Evolutionary conservation across 2,329 filamentous ascomycete genomes (phyloP).

Genomic region (Hansfordia pulvinata): DNA sequence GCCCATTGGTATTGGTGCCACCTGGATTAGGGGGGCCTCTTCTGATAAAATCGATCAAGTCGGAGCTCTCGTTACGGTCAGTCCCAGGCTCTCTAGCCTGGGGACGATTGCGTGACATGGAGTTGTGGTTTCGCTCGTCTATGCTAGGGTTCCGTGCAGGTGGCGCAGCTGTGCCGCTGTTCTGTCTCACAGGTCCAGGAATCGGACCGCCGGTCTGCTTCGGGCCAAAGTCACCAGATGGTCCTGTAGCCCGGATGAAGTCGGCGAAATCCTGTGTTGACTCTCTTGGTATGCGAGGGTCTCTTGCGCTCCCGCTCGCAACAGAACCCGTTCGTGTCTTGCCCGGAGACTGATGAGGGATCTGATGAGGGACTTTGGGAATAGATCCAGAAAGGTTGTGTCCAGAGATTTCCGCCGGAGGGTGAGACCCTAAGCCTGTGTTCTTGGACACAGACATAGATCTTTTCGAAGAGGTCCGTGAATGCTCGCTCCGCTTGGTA

Average conservation of each 20-base stretch:
- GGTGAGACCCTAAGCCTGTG: conserved; percentile 22
- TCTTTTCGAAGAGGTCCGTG: conserved; percentile 29
- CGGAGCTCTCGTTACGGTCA: conserved; percentile 60
- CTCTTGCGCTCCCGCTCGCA: conserved; percentile 36
- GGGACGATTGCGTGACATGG: conserved; percentile 36
- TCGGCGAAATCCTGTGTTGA: conserved; percentile 75
- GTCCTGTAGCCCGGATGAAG: conserved; percentile 78
- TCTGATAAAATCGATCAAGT: conserved; percentile 91
- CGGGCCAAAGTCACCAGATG: conserved; percentile 40
- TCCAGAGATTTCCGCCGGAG: conserved; percentile 14
- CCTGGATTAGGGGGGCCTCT: conserved; percentile 58
- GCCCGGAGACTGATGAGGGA: conserved; percentile 14
- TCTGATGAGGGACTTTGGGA: conserved; percentile 18
- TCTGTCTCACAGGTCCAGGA: no score
- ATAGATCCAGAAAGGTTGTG: conserved; percentile 14
- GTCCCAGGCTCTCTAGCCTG: conserved; percentile 60
- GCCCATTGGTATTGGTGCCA: conserved; percentile 43
- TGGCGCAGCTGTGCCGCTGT: conserved; percentile 15
- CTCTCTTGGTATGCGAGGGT: conserved; percentile 57
- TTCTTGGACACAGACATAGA: conserved; percentile 27
- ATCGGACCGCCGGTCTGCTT: no score
- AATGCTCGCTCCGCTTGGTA: conserved; percentile 19
- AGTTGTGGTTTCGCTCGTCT: conserved; percentile 23
- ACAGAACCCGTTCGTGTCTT: conserved; percentile 16
- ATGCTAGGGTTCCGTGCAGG: conserved; percentile 19